Evolutionary conservation across 352 stramenopile genomes (phyloP), one percentile per base, ranked within the genome.

Genomic region (Blastocystis sp.): DNA sequence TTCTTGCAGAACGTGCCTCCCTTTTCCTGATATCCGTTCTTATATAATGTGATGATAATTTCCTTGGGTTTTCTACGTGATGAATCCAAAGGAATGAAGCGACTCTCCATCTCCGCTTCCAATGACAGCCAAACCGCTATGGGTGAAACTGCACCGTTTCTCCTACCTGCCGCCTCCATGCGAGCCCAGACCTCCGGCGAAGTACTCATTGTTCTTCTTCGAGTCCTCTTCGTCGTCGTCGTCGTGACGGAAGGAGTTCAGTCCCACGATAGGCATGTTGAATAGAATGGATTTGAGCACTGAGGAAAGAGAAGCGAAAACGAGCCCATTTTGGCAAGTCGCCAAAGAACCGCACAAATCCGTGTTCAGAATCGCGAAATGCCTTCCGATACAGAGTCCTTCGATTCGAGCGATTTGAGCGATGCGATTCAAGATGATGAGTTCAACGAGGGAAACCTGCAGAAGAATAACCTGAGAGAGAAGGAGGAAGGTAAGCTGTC

Each of bases 131-230:
- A 76, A 6, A 28, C 65, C 65, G 1, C 65, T 76, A 76, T 17
- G 24, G 4, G 34, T 42, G 4, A 43, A 43, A 42, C 19, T 17
- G 7, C 43, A 48, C n/a, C 10, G 7, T 17, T 28, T 54, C 6
- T 17, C 17, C 14, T 76, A 76, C 65, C 65, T 76, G 7, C 65
- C 65, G 0, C 65, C 65, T 54, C 65, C 65, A 24, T 76, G 65
- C 42, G 65, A 76, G n/a, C 24, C 52, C 14, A 76, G 11, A 11
- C 65, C 65, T 76, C 65, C 65, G 11, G 65, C 38, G 52, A 28
- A 76, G 38, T 76, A 76, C 65, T 76, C 9, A 24, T 76, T 76
- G 17, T 38, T 19, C 24, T 52, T 43, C 65, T 76, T 76, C 65
- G 10, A 11, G 34, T 76, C 65, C 19, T 76, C 65, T 0, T 76